Evolutionary conservation across 345 rosid genomes (phyloP), one percentile per base, ranked within the genome.

Genomic region (Adansonia digitata): DNA sequence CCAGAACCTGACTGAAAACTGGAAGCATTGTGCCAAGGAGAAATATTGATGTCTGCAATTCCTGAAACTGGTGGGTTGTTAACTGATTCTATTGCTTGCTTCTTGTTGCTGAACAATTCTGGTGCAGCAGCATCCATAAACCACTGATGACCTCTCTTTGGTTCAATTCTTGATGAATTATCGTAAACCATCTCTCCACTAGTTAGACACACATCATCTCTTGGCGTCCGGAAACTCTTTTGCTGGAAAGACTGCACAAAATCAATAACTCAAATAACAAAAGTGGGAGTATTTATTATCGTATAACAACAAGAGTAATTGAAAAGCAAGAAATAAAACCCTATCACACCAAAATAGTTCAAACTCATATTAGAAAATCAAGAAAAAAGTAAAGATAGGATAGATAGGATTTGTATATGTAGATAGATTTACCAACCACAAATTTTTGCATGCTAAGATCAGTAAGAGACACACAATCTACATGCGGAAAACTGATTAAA

Each of bases 61-160:
- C 82, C 86, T 8, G 76, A 46, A 52, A 79, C 71, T 24, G 85
- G 77, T 78, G 78, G 73, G 64, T 71, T 63, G 31, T 69, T 73
- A 70, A 77, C 76, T 34, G 72, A 74, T 80, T 84, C 89, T 72
- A 76, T 65, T 31, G 86, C 92, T 80, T 84, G 92, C 86, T 80
- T 87, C 76, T 89, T 89, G 79, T 81, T 85, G 85, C 84, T 68
- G 63, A 84, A 81, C 31, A 59, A 56, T 77, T 89, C 89, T 45
- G 84, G 64, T 20, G 68, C 77, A 35, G 80, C 15, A 46, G 76
- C 71, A 80, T 87, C 89, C 78, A 76, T 77, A 81, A 85, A 78
- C 89, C 89, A 86, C 60, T 81, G 85, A 83, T 85, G 83, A 37
- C 81, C 67, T 14, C 86, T 85, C 84, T 89, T 89, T 72, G 86